phyloP scores from a whole-genome alignment of 2,329 filamentous ascomycete species.

The Diaporthe capsici region DNA sequence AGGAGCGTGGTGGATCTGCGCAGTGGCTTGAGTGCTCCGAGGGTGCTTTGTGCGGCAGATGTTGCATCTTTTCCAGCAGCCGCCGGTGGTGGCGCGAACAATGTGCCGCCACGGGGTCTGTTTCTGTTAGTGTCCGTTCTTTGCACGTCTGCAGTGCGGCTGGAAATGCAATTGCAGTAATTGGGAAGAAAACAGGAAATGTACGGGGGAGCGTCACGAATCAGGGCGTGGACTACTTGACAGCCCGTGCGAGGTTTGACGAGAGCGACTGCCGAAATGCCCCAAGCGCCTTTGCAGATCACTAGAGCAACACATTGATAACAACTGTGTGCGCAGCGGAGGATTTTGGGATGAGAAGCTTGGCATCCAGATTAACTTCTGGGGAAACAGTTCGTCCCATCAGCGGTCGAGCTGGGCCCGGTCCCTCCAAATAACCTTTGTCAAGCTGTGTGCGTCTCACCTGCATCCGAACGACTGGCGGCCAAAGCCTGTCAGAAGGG shows the following conservation, averaged over 20 bases:
- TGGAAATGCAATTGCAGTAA: background rate
- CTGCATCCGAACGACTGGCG: conserved; percentile 17
- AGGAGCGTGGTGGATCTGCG: background rate
- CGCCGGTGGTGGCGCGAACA: background rate
- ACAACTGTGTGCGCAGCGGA: background rate
- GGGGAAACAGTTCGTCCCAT: conserved; percentile 34
- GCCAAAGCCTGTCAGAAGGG: background rate
- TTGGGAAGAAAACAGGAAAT: background rate
- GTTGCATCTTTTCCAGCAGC: background rate
- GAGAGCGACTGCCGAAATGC: conserved; percentile 5
- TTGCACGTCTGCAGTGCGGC: background rate
- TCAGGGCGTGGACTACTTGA: background rate
- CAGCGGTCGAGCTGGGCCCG: background rate
- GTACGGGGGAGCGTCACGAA: background rate
- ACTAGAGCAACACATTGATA: background rate
- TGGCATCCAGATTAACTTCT: conserved; percentile 38
- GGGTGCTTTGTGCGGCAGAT: background rate
- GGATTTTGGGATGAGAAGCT: conserved; percentile 17
- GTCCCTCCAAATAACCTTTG: conserved; percentile 34
- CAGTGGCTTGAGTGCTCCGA: background rate
- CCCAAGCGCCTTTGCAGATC: conserved; percentile 4
- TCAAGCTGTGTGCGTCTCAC: background rate
- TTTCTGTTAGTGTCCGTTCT: background rate
- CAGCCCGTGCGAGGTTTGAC: background rate
- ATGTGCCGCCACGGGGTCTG: background rate